Evolutionary conservation across 2,329 filamentous ascomycete species (phyloP), one percentile per base, ranked within the genome.

Genomic region (Xylaria sp.): DNA sequence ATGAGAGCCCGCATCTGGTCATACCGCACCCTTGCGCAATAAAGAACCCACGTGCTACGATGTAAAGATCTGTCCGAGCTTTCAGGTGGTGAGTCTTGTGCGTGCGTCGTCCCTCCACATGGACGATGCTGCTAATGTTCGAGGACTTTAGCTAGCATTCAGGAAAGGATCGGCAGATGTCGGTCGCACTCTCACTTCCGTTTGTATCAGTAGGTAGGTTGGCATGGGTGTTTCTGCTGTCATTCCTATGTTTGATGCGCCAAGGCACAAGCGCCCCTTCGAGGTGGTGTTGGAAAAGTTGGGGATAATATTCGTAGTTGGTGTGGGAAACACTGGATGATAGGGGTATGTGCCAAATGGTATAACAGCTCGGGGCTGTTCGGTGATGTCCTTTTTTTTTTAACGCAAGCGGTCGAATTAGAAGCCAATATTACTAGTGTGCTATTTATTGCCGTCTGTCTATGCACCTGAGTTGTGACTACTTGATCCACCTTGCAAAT

Each of bases 1-100:
- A 97, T 97, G 93, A 92, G 95, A 79, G 96, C 96, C 63, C 91
- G 96, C 77, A 98, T 99, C 83, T 99, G 96, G 96, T 94, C 92
- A 76, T 97, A 92, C 78, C 86, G 88, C 64, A 81, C 84, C 4
- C 80, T 85, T 4, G 49, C 66, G 62, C 82, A 81, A 63, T 73
- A 75, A 65, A 65, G 3, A 46, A 17, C 11, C 31, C 28, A 26
- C 9, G n/a, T 46, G 42, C 40, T 46, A 17, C 17, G 17, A 17
- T 20, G 23, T 33, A 1, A 33, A 3, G n/a, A 20, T 46, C 42
- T 3, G 20, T 20, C n/a, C 17, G 17, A 46, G 17, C 7, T 11
- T 23, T 3, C 23, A 23, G 23, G 23, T 10, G 42, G 42, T 46
- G 6, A 7, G 42, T 46, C 42, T 46, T 46, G 33, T 33, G 33